Percentiles rank a stretch among this genome's conserved stretches.
phyloP scores from a whole-genome alignment of 768 basidiomycete genomes.

The Tylopilus subfusipes region DNA sequence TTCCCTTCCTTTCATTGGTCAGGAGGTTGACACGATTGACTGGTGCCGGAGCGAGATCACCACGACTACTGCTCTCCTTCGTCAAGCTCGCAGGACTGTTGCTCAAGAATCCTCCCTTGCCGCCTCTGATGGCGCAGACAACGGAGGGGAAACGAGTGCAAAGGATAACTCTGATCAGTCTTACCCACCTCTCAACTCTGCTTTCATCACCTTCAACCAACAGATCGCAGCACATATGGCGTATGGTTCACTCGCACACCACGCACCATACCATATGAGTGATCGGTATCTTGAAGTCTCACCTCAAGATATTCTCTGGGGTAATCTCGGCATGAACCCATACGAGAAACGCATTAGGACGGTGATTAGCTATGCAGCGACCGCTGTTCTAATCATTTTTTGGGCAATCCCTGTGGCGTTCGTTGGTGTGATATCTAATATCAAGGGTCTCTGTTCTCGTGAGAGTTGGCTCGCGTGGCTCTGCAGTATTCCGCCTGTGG shows the following conservation, averaged over 20 bases:
- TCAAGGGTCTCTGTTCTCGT: slow-evolving; percentile 60
- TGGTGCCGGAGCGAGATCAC: slow-evolving; percentile 80
- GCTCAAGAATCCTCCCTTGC: slow-evolving; percentile 15
- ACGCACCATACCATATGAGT: slow-evolving; percentile 81
- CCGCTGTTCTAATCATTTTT: slow-evolving; percentile 75
- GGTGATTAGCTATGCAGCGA: slow-evolving; percentile 67
- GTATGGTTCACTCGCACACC: slow-evolving; percentile 67
- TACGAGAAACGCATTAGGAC: slow-evolving; percentile 75
- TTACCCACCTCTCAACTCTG: slow-evolving; percentile 64
- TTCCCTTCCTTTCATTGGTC: slow-evolving; percentile 63
- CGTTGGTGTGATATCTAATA: slow-evolving; percentile 83
- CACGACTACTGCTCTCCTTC: slow-evolving; percentile 48
- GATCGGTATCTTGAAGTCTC: slow-evolving; percentile 75
- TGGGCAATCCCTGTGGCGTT: slow-evolving; percentile 90
- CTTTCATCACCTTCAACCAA: slow-evolving; percentile 87
- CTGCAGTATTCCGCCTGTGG: slow-evolving; percentile 57
- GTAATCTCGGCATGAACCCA: slow-evolving; percentile 83
- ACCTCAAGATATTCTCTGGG: slow-evolving; percentile 90
- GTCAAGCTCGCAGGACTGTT: slow-evolving; percentile 41
- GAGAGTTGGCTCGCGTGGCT: slow-evolving; percentile 82
- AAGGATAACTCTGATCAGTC: slow-evolving; percentile 22
- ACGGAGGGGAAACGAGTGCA: slow-evolving; percentile 6
- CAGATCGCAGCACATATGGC: slow-evolving; percentile 94
- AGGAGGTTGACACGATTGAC: slow-evolving; percentile 91
- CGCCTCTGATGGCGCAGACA: slow-evolving; percentile 24